Percentiles rank a stretch among this genome's conserved stretches.
These are phyloP conservation scores for Epicoccum sorghinum DNA, from an alignment of 2,329 filamentous ascomycete species.

Conservation along the genomic window DNA sequence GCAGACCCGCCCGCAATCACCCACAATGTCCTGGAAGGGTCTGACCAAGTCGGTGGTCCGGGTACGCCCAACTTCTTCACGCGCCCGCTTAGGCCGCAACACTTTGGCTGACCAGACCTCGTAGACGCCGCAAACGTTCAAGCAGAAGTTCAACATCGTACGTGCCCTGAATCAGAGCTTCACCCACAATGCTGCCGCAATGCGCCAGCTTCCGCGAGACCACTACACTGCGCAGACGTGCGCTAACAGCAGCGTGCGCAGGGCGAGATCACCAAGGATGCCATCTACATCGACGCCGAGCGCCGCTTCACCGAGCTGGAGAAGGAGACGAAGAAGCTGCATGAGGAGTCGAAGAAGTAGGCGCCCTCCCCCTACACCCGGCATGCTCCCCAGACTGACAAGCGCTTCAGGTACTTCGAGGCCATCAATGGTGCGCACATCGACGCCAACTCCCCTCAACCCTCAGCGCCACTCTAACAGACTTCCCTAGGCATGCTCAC, in stretches of 20 bases:
- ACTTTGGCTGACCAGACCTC: conserved; percentile 28
- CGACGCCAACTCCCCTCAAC: neutral
- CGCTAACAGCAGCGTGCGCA: conserved; percentile 36
- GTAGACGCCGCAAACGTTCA: conserved; percentile 88
- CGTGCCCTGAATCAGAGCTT: conserved; percentile 21
- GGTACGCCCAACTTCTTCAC: conserved; percentile 56
- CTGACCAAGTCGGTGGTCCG: conserved; percentile 88
- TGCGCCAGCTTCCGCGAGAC: conserved; percentile 28
- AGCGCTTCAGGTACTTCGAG: conserved; percentile 72
- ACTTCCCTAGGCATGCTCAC: conserved; percentile 74
- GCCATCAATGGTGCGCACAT: conserved; percentile 78
- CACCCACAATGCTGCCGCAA: neutral
- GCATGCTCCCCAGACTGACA: conserved; percentile 26
- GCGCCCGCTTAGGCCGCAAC: conserved; percentile 16
- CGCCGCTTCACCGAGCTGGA: conserved; percentile 93
- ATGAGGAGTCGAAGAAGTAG: conserved; percentile 90
- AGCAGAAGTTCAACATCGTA: conserved; percentile 85
- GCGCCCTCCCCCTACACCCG: conserved; percentile 8
- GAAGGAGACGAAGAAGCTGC: conserved; percentile 92
- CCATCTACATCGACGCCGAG: conserved; percentile 93
- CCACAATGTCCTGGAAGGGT: conserved; percentile 91
- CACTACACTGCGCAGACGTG: conserved; percentile 6
- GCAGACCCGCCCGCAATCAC: conserved; percentile 4
- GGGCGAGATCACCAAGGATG: conserved; percentile 93
- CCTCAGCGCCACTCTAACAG: conserved; percentile 12